Evolutionary conservation across 495 filamentous ascomycete genomes (phyloP), one percentile per base, ranked within the genome.

Genomic region (Extremus antarcticus): DNA sequence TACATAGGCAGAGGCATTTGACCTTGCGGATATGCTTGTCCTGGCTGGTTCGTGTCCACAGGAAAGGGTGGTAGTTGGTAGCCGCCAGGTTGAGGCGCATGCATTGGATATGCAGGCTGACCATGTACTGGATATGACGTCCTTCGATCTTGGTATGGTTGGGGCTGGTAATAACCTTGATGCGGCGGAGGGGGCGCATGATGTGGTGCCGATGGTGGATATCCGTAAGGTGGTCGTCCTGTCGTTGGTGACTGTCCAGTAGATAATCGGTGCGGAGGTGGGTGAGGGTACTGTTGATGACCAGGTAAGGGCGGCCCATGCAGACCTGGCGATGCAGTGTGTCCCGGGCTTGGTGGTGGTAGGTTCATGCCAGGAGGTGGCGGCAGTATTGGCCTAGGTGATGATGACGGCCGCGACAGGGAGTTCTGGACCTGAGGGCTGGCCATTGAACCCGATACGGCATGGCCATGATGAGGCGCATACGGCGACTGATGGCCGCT

Each of bases 31-130:
- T 45, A 21, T 4, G 56, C 56, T 29, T 57, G 51, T 9, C 49
- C 35, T 54, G 62, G 61, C 45, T 59, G 56, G n/a, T 55, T 51
- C 1, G 35, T n/a, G 40, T 63, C 54, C 2, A 70, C 60, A 40
- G 65, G 63, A 56, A 71, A 72, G 29, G 68, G 65, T n/a, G 66
- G 68, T 7, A 69, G 60, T 60, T 66, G 63, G 51, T 63, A 53
- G n/a, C 68, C 69, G 29, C 68, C 63, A 41, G 61, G 55, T n/a
- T 64, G 65, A 23, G 60, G 55, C 19, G 58, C 3, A 23, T 56
- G 57, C 8, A 29, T 13, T 1, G 53, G 52, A 53, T 64, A 62
- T 11, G 47, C 50, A 50, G 53, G 47, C 25, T 45, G 60, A 8
- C 52, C 54, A 3, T 29, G 51, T 39, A 56, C 25, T 23, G 54